Evolutionary conservation across 2,329 filamentous ascomycete species (phyloP), one percentile per base, ranked within the genome.

Genomic region (Bipolaris victoriae): DNA sequence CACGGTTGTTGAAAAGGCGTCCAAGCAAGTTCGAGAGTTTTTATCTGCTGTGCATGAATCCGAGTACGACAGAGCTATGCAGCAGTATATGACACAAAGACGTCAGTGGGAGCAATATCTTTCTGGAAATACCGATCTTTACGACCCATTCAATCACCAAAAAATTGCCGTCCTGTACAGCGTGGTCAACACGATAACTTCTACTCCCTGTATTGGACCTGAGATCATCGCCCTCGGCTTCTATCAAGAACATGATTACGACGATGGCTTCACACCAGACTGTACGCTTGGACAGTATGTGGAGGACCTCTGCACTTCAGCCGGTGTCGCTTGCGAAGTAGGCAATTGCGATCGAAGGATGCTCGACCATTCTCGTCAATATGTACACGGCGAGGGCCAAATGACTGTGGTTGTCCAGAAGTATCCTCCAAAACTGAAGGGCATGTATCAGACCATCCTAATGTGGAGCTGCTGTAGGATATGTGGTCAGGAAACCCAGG

Each of bases 381-480:
- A 99, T 70, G 96, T 99, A 1, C 95, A 99, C 68, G 96, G 95
- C 26, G 90, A 97, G 73, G 94, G 93, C 9, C 91, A 96, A 61
- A 88, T 99, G 66, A 97, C 92, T 7, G 87, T 98, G 9, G 91
- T 97, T 65, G 88, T 97, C 15, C 91, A 97, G 71, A 88, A 87
- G 31, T 88, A 88, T 61, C 82, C 88, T 43, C 83, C 86, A 35
- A 87, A 89, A 63, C 79, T 90, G 59, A 83, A 85, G 58, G 84
- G 86, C 1, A 78, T 88, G 76, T 84, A 86, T 73, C 86, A 91
- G 62, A 90, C 88, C 2, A 96, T 99, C 54, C 85, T 93, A 55
- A 97, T 99, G 92, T 99, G 96, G 96, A 98, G 92, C 64, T 92
- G 90, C 67, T 99, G 95, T 80, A 95, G 96, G 68, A 83, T 91